Evolutionary conservation across 805 yeast species (phyloP), one percentile per base, ranked within the genome.

Genomic region (Cephaloascus albidus): DNA sequence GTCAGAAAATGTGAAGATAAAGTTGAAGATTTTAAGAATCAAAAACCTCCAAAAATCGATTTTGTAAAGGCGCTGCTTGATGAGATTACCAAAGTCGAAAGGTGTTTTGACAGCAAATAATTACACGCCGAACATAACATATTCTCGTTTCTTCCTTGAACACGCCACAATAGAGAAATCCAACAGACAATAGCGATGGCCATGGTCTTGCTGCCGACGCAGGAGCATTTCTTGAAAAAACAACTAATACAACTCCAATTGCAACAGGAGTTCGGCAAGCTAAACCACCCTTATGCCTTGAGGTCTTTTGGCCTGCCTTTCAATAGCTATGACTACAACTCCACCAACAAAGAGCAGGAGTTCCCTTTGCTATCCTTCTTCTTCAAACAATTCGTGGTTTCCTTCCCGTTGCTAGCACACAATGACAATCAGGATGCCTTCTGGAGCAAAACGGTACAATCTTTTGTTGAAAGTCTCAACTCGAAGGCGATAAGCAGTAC

Each of bases 161-260:
- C n/a, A n/a, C n/a, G n/a, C n/a, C n/a, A n/a, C n/a, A n/a, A n/a
- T n/a, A n/a, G n/a, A n/a, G n/a, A n/a, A n/a, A n/a, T n/a, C n/a
- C n/a, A n/a, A n/a, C n/a, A n/a, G n/a, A n/a, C n/a, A n/a, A n/a
- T n/a, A n/a, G n/a, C n/a, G 28, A 23, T 12, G 6, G 6, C 12
- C 28, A 23, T 23, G 28, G 28, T 8, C 6, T 12, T 23, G 12
- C 28, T 23, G 28, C 33, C 33, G 15, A 31, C 18, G 8, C 33
- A 31, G 33, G 33, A 31, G 18, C 33, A 31, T 31, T 31, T 31
- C 18, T 16, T 31, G 18, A 31, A 31, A n/a, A 31, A 31, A 31
- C 33, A 31, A n/a, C 18, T 31, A 16, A 10, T 31, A 31, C 15
- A 14, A 15, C 33, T 31, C 10, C 33, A 31, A 31, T 31, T 31